phyloP scores from a whole-genome alignment of 106 monocot genomes.

The Dendrobium catenatum region DNA sequence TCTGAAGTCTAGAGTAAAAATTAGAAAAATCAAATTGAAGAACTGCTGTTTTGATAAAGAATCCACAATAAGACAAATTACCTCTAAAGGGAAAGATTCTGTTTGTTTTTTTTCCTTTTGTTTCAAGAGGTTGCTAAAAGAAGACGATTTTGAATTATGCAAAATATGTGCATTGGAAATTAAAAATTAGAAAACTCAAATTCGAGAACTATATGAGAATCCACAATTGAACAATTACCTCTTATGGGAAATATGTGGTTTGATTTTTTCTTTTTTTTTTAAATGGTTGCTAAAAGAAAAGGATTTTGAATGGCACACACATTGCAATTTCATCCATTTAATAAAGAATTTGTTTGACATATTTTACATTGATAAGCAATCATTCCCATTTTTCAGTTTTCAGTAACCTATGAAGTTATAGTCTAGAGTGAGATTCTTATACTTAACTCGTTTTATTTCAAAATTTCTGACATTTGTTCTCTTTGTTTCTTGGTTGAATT shows the following conservation, averaged over 20 bases:
- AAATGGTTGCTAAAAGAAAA: neutral
- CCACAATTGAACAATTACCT: neutral
- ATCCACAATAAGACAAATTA: neutral
- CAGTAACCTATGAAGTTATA: neutral
- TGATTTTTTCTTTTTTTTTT: too few relatives aligned
- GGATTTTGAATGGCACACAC: neutral
- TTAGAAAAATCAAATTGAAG: neutral
- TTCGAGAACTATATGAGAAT: too few relatives aligned
- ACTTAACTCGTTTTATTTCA: neutral
- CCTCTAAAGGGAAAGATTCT: neutral
- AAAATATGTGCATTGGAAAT: too few relatives aligned
- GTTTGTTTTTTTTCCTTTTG: neutral
- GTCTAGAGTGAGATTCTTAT: neutral
- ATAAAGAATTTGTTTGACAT: neutral
- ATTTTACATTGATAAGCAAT: neutral
- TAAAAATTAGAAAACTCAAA: too few relatives aligned
- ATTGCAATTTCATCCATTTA: neutral
- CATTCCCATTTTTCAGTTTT: neutral
- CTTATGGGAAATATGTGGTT: too few relatives aligned
- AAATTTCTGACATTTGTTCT: neutral
- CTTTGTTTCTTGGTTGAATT: neutral
- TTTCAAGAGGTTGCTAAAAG: neutral
- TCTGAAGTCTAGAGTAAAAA: neutral
- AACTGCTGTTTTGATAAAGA: neutral
- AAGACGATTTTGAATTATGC: too few relatives aligned